A percentile compares a stretch with the other conserved stretches of the same genome.
Evolutionary conservation across 495 filamentous ascomycete genomes (phyloP).

Genomic region (Talaromyces thailandensis): DNA sequence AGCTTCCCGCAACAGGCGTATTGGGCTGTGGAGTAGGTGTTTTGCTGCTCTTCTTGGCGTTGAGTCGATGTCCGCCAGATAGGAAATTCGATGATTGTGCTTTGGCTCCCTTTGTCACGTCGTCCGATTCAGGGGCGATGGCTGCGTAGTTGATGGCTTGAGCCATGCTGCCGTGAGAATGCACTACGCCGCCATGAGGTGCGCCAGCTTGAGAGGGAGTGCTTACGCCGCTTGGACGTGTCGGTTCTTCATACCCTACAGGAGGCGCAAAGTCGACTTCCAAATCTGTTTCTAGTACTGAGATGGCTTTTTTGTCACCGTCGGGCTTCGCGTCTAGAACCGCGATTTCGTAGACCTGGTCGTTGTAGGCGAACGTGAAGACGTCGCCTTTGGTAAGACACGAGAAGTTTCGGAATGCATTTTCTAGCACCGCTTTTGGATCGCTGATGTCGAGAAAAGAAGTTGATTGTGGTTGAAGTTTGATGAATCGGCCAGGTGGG

Average conservation of each 20-base stretch:
- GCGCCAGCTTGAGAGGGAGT: conserved; percentile 48
- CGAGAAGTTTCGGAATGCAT: conserved; percentile 89
- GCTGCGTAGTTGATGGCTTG: conserved; percentile 92
- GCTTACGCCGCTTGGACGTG: conserved; percentile 49
- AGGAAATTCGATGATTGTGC: conserved; percentile 73
- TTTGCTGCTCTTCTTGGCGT: conserved; percentile 71
- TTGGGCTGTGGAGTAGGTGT: conserved; percentile 69
- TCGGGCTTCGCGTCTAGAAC: conserved; percentile 88
- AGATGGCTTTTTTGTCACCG: conserved; percentile 66
- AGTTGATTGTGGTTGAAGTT: conserved; percentile 85
- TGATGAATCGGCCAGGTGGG: conserved; percentile 81
- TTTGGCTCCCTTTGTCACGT: conserved; percentile 49
- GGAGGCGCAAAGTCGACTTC: conserved; percentile 93
- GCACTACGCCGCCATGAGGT: conserved; percentile 61
- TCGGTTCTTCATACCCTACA: conserved; percentile 84
- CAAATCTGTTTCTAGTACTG: conserved; percentile 89
- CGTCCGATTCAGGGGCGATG: conserved; percentile 71
- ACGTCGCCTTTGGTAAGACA: conserved; percentile 85
- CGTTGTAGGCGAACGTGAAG: conserved; percentile 93
- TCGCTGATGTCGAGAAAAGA: conserved; percentile 94
- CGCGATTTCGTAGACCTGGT: conserved; percentile 82
- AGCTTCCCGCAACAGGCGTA: conserved; percentile 65
- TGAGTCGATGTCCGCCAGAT: conserved; percentile 63
- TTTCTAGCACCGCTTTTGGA: conserved; percentile 95
- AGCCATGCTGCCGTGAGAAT: conserved; percentile 87